These are phyloP conservation scores for Plasmodium chabaudi DNA, from an alignment of 169 alveolate genomes.

Conservation along the genomic window DNA sequence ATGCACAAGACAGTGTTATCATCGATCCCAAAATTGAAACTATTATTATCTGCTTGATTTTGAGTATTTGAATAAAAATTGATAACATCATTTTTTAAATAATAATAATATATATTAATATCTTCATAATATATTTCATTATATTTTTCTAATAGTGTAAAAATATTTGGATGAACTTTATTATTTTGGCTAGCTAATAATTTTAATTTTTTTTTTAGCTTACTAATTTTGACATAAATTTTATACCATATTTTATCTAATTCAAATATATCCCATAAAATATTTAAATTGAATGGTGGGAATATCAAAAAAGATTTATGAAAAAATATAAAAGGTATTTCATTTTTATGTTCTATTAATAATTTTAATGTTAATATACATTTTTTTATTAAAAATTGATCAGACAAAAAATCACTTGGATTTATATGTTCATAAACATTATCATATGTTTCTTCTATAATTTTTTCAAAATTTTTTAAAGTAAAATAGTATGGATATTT, in stretches of 20 bases:
- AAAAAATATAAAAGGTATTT: slow-evolving; percentile 84
- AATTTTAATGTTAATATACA: slow-evolving; percentile 81
- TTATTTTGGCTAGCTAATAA: neutral
- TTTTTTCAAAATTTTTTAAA: slow-evolving; percentile 70
- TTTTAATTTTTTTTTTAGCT: slow-evolving; percentile 20
- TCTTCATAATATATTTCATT: slow-evolving; percentile 68
- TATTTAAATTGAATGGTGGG: slow-evolving; percentile 86
- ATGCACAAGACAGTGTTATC: neutral
- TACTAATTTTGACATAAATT: slow-evolving; percentile 19
- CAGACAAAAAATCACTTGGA: slow-evolving; percentile 40
- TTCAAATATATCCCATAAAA: slow-evolving; percentile 87
- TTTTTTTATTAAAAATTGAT: slow-evolving; percentile 46
- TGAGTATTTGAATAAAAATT: neutral
- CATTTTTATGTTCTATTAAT: slow-evolving; percentile 85
- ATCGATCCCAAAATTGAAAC: neutral
- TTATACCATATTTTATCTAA: slow-evolving; percentile 78
- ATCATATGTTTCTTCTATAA: slow-evolving; percentile 75
- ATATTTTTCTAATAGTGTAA: slow-evolving; percentile 20
- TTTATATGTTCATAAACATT: slow-evolving; percentile 77
- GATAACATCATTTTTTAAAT: slow-evolving; percentile 11
- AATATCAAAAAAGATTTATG: slow-evolving; percentile 84
- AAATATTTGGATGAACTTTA: slow-evolving; percentile 10
- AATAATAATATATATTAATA: slow-evolving; percentile 43
- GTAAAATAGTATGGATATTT: slow-evolving; percentile 84
- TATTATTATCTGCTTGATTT: neutral